These are phyloP conservation scores for Tephrocybe rancida DNA, from an alignment of 768 basidiomycete genomes.

Conservation along the genomic window DNA sequence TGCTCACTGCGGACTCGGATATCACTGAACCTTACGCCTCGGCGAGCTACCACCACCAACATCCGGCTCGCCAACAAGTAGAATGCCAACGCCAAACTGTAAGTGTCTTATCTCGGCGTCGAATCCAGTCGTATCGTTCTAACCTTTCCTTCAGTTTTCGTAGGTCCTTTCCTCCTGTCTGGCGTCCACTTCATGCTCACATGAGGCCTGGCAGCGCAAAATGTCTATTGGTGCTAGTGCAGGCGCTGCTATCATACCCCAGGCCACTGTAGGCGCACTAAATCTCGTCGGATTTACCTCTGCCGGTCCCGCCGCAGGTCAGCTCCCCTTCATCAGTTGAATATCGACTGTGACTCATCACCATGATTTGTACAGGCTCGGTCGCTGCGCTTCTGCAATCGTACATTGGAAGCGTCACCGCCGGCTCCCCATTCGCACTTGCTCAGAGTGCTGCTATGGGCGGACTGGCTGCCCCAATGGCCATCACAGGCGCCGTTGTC, in stretches of 20 bases:
- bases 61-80: too few species aligned
- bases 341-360: background rate
- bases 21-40: too few species aligned
- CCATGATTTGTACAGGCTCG: too few species aligned
- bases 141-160: too few species aligned
- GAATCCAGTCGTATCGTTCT: too few species aligned
- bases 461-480: constrained; percentile 1
- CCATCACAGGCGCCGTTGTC: background rate
- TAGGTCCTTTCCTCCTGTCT: too few species aligned
- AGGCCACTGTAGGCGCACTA: background rate
- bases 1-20: too few species aligned
- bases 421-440: constrained; percentile 14
- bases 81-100: too few species aligned
- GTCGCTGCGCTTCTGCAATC: constrained; percentile 6
- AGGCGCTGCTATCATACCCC: background rate
- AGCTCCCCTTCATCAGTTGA: background rate
- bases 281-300: constrained; percentile 1
- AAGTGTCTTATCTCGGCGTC: too few species aligned
- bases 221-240: background rate
- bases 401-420: background rate
- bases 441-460: constrained; percentile 21
- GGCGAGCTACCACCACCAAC: too few species aligned
- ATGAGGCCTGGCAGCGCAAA: background rate
- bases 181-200: too few species aligned
- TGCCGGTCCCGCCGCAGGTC: constrained; percentile 4